These are phyloP conservation scores for Beauveria medogensis DNA, from an alignment of 2,329 filamentous ascomycete species.

Conservation along the genomic window DNA sequence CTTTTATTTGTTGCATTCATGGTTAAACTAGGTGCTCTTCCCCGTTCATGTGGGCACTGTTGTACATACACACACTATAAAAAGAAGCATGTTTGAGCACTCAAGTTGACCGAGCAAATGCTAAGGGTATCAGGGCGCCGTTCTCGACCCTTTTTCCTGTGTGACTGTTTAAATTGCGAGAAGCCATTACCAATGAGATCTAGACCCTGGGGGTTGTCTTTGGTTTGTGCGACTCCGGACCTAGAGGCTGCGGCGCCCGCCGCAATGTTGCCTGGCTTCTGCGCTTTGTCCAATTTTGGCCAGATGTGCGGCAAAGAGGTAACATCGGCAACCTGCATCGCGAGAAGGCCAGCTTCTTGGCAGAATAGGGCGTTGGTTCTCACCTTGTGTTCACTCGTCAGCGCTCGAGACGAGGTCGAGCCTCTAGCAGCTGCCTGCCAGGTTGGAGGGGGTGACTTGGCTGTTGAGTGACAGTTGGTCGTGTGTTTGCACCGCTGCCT, in stretches of 20 bases:
- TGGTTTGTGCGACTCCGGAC: background rate
- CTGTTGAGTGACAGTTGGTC: background rate
- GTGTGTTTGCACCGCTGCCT: background rate
- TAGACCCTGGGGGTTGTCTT: background rate
- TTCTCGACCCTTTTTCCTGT: background rate
- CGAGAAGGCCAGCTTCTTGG: background rate
- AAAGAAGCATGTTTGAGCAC: background rate
- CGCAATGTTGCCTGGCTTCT: background rate
- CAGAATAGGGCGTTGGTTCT: background rate
- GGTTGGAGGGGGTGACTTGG: background rate
- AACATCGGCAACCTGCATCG: background rate
- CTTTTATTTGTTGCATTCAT: background rate
- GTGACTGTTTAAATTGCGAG: background rate
- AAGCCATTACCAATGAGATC: background rate
- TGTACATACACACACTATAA: background rate
- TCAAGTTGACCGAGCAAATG: background rate
- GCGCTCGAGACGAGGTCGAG: too few species aligned
- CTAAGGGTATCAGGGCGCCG: background rate
- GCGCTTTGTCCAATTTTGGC: background rate
- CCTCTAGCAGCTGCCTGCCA: background rate
- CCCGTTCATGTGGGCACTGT: background rate
- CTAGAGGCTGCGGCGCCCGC: background rate
- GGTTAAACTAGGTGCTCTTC: background rate
- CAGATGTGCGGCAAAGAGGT: background rate
- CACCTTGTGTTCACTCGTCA: background rate